Evolutionary conservation across 805 yeast species (phyloP).

Genomic region (Lipomyces chichibuensis): DNA sequence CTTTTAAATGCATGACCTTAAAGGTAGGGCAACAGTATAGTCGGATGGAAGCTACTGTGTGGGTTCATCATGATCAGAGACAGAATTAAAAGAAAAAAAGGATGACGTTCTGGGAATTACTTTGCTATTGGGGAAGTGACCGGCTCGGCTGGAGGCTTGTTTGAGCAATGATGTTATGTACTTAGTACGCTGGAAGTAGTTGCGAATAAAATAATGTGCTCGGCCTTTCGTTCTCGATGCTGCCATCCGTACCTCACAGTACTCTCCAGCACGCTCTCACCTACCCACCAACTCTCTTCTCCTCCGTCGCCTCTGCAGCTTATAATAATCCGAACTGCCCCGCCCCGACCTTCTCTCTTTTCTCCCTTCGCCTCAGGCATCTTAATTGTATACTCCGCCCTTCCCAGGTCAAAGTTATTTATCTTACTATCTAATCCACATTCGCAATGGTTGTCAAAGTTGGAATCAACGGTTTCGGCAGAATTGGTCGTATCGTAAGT

Average conservation of each 20-base stretch:
- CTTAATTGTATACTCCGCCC: neutral
- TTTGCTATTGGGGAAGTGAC: neutral
- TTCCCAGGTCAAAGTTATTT: neutral
- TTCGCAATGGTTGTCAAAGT: constrained; percentile 53
- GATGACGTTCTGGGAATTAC: neutral
- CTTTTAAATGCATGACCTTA: neutral
- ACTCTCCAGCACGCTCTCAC: neutral
- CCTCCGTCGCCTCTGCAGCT: neutral
- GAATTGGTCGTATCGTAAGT: constrained; percentile 83
- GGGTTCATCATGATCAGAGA: neutral
- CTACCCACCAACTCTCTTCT: neutral
- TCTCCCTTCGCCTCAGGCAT: constrained; percentile 3
- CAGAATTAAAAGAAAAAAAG: neutral
- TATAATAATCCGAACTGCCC: constrained; percentile 11
- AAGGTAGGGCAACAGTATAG: neutral
- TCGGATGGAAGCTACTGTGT: neutral
- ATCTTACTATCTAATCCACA: neutral
- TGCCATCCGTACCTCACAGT: neutral
- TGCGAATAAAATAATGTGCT: neutral
- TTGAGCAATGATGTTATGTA: neutral
- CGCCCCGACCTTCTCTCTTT: constrained; percentile 7
- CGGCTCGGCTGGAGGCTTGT: neutral
- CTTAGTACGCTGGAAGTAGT: neutral
- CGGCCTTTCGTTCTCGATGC: neutral
- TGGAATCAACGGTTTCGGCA: constrained; percentile 95